Conservation (phyloP, 805 yeast species). For the Kregervanrija delftensis region DNA sequence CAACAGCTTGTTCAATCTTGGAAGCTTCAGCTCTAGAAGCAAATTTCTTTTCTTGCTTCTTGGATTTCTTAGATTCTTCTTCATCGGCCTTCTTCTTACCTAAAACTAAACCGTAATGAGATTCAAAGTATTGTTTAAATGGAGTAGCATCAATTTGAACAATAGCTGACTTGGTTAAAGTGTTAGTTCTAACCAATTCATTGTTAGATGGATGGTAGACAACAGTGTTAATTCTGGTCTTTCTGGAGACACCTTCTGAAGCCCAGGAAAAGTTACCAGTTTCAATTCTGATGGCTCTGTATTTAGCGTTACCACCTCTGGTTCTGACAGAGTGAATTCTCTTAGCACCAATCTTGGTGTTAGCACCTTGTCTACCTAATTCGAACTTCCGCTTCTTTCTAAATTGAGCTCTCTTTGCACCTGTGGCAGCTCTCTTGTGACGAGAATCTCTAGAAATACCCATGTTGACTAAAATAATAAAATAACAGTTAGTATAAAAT, state of each 20-base stretch:
- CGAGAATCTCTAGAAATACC: constrained; percentile 99
- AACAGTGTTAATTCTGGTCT: constrained; percentile 98
- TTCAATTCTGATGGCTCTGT: constrained; percentile 99
- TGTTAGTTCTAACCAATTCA: constrained; percentile 99
- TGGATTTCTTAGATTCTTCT: constrained; percentile 52
- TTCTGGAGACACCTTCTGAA: constrained; percentile 96
- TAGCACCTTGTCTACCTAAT: constrained; percentile 99
- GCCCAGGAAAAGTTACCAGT: constrained; percentile 99
- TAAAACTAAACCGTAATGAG: constrained; percentile 90
- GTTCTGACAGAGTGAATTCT: constrained; percentile 99
- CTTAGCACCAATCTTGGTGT: constrained; percentile 98
- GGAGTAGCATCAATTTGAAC: constrained; percentile 99
- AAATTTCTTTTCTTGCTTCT: constrained; percentile 82
- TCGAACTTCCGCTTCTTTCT: constrained; percentile 99
- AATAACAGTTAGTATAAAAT: constrained; percentile 5
- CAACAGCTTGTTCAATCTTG: constrained; percentile 84
- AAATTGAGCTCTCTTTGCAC: constrained; percentile 99
- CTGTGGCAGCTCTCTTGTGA: constrained; percentile 99
- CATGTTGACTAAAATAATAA: constrained; percentile 46
- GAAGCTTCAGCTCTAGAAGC: constrained; percentile 86
- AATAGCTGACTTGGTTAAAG: constrained; percentile 97
- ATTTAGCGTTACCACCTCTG: constrained; percentile 99
- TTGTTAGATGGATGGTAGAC: constrained; percentile 99
- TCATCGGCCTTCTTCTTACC: constrained; percentile 80
- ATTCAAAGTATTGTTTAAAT: constrained; percentile 98